Conservation (phyloP, 2,329 filamentous ascomycete species). For the Beauveria brongniartii region DNA sequence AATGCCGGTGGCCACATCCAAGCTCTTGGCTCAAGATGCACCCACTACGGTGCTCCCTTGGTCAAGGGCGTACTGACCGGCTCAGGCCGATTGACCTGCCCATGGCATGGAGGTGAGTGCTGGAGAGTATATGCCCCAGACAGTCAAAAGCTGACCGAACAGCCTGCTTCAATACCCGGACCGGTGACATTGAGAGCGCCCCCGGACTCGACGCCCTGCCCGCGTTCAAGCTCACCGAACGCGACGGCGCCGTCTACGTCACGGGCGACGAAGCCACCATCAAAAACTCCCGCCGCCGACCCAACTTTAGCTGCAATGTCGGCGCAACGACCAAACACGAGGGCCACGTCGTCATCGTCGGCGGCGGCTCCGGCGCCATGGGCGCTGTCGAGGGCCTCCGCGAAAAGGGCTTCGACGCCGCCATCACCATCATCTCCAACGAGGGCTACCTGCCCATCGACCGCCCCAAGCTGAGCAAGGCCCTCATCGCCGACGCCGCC, state of each 20-base stretch:
- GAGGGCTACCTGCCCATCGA: slow-evolving; percentile 88
- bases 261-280: slow-evolving; percentile 70
- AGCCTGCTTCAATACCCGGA: slow-evolving; percentile 89
- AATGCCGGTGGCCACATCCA: slow-evolving; percentile 70
- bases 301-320: slow-evolving; percentile 63
- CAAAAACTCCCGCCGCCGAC: slow-evolving; percentile 64
- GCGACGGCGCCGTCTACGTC: slow-evolving; percentile 76
- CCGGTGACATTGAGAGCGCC: slow-evolving; percentile 90
- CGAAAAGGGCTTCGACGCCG: slow-evolving; percentile 69
- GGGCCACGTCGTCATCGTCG: slow-evolving; percentile 74
- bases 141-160: background rate
- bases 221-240: slow-evolving; percentile 73
- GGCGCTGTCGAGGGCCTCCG: slow-evolving; percentile 77
- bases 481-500: slow-evolving; percentile 68
- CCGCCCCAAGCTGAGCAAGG: slow-evolving; percentile 91
- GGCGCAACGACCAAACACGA: slow-evolving; percentile 35
- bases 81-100: slow-evolving; percentile 79
- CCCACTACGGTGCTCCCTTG: slow-evolving; percentile 87
- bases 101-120: slow-evolving; percentile 82
- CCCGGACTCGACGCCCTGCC: slow-evolving; percentile 82
- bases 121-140: background rate
- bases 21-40: slow-evolving; percentile 76
- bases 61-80: slow-evolving; percentile 76
- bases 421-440: slow-evolving; percentile 73
- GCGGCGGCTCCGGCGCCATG: slow-evolving; percentile 77